Percentiles rank a stretch among this genome's conserved stretches.
These are phyloP conservation scores for Tolypocladium pustulatum DNA, from an alignment of 2,329 filamentous ascomycete genomes.

Conservation along the genomic window DNA sequence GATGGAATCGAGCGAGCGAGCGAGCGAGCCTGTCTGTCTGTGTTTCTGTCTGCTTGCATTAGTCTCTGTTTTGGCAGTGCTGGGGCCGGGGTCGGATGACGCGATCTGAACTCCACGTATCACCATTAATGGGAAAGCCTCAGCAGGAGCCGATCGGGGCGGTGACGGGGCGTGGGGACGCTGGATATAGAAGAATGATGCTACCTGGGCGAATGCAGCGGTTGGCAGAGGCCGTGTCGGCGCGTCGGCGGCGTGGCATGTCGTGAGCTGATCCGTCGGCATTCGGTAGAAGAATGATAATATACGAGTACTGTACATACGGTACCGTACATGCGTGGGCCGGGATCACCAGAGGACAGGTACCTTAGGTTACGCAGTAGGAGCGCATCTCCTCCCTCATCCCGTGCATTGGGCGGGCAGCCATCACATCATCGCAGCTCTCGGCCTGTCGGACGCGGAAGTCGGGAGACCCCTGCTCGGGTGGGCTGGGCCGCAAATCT, in stretches of 20 bases:
- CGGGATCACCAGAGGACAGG: neutral
- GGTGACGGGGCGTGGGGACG: neutral
- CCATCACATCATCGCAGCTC: no score
- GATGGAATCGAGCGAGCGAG: slow-evolving; percentile 3
- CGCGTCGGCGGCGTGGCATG: neutral
- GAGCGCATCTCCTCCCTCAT: no score
- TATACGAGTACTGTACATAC: neutral
- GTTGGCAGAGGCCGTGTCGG: neutral
- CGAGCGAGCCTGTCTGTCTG: neutral
- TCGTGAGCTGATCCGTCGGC: neutral
- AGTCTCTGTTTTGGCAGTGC: neutral
- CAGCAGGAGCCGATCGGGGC: neutral
- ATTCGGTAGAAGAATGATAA: slow-evolving; percentile 2
- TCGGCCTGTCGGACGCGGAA: slow-evolving; percentile 2
- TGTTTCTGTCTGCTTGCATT: neutral
- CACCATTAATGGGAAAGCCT: slow-evolving; percentile 3
- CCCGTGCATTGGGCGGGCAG: neutral
- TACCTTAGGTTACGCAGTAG: no score
- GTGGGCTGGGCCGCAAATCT: no score
- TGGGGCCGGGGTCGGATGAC: slow-evolving; percentile 6
- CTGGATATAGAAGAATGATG: neutral
- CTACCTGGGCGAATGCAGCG: neutral
- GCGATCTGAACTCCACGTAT: slow-evolving; percentile 8
- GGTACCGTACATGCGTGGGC: neutral
- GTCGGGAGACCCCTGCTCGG: no score